Conservation (phyloP, 768 basidiomycete species). For the Tylopilus sp. region DNA sequence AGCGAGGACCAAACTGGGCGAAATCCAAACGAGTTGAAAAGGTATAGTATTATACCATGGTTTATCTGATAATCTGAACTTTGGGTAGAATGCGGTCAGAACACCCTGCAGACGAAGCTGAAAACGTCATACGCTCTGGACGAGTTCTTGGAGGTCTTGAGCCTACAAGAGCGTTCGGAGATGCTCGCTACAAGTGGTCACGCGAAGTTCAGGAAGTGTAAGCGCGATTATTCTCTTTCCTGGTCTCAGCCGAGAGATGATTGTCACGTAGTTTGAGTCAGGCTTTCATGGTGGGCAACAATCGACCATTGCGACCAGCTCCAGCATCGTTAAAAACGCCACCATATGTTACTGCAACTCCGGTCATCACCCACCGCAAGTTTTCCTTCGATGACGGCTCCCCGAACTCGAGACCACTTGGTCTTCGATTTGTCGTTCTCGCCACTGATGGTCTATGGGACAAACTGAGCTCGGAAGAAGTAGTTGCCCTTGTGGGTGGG, state of each 20-base stretch:
- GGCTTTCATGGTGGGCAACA: slow-evolving; percentile 65
- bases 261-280: slow-evolving; percentile 46
- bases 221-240: slow-evolving; percentile 22
- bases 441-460: slow-evolving; percentile 89
- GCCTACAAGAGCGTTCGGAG: slow-evolving; percentile 84
- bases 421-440: slow-evolving; percentile 73
- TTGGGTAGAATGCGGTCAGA: slow-evolving; percentile 66
- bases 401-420: slow-evolving; percentile 20
- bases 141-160: slow-evolving; percentile 87
- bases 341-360: slow-evolving; percentile 86
- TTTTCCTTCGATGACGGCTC: slow-evolving; percentile 45
- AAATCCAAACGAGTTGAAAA: slow-evolving; percentile 77
- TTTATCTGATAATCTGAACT: slow-evolving; percentile 1
- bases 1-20: slow-evolving; percentile 96
- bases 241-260: background rate
- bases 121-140: slow-evolving; percentile 71
- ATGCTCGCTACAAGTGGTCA: slow-evolving; percentile 88
- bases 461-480: slow-evolving; percentile 74
- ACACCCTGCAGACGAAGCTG: slow-evolving; percentile 74
- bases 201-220: slow-evolving; percentile 68
- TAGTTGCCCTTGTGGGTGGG: slow-evolving; percentile 82
- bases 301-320: slow-evolving; percentile 53
- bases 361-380: slow-evolving; percentile 77
- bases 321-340: slow-evolving; percentile 75
- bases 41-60: slow-evolving; percentile 45